These are phyloP conservation scores for Talaromyces adpressus DNA, from an alignment of 495 filamentous ascomycete genomes.

Conservation along the genomic window DNA sequence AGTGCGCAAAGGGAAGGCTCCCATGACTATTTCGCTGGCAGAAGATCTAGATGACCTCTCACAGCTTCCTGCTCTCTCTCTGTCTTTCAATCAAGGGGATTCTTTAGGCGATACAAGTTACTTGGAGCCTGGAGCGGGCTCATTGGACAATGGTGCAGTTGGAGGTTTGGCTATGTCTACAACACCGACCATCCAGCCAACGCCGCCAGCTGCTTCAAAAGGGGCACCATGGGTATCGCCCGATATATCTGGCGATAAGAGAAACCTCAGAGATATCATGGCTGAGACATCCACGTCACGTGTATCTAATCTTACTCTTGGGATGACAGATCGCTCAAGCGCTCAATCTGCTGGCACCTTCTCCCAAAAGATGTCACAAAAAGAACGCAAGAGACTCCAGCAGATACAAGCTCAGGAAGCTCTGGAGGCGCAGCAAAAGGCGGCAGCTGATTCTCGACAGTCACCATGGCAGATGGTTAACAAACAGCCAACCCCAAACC, in stretches of 20 bases:
- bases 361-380: constrained; percentile 68
- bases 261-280: constrained; percentile 81
- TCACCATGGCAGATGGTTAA: constrained; percentile 68
- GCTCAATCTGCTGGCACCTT: constrained; percentile 26
- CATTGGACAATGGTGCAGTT: constrained; percentile 10
- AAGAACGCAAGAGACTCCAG: constrained; percentile 79
- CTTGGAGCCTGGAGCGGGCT: constrained; percentile 30
- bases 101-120: constrained; percentile 25
- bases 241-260: constrained; percentile 50
- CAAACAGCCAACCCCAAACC: constrained; percentile 12
- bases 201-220: background rate
- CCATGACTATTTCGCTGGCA: background rate
- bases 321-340: constrained; percentile 42
- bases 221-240: constrained; percentile 55
- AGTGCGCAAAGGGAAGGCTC: constrained; percentile 23
- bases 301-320: constrained; percentile 69
- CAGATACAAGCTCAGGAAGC: constrained; percentile 58
- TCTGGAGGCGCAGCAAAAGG: constrained; percentile 37
- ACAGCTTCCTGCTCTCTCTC: background rate
- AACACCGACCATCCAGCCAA: background rate
- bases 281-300: constrained; percentile 56
- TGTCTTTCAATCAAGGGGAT: constrained; percentile 6
- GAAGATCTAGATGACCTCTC: constrained; percentile 2
- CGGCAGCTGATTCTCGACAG: constrained; percentile 32
- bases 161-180: background rate